Evolutionary conservation across 2,329 filamentous ascomycete species (phyloP).

Genomic region (Pyricularia pennisetigena): DNA sequence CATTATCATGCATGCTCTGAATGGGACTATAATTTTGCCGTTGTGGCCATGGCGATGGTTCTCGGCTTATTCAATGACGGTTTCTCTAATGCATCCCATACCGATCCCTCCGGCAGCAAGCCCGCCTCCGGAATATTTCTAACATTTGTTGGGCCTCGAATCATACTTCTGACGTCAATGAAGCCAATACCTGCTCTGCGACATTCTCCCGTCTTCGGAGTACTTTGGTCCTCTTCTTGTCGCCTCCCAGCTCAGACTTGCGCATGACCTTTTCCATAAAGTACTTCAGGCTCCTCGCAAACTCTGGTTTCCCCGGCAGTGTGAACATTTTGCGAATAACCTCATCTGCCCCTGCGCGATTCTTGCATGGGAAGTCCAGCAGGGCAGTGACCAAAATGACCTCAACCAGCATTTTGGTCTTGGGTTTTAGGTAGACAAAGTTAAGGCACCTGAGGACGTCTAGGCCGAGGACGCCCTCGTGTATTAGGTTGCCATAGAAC

Average conservation of each 20-base stretch:
- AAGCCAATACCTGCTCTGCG: conserved; percentile 25
- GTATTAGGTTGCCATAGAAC: conserved; percentile 42
- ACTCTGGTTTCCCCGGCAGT: conserved; percentile 49
- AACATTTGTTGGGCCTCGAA: background rate
- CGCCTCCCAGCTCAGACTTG: conserved; percentile 47
- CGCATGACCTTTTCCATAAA: conserved; percentile 69
- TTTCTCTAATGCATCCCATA: background rate
- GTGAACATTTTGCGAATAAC: conserved; percentile 55
- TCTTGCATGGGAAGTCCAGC: conserved; percentile 24
- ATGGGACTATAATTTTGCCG: background rate
- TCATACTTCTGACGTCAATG: background rate
- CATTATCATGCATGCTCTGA: background rate
- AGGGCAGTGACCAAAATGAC: conserved; percentile 69
- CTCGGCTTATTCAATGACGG: background rate
- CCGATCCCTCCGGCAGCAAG: background rate
- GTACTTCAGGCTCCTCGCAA: conserved; percentile 67
- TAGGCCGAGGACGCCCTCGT: conserved; percentile 33
- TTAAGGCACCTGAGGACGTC: conserved; percentile 60
- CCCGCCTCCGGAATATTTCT: background rate
- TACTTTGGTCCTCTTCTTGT: conserved; percentile 35
- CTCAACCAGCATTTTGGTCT: conserved; percentile 71
- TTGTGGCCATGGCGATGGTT: background rate
- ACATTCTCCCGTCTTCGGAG: conserved; percentile 36
- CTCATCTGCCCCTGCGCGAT: background rate
- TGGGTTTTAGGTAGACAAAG: conserved; percentile 65